A percentile compares a stretch with the other conserved stretches of the same genome.
These are phyloP conservation scores for Verticillium zaregamsianum DNA, from an alignment of 2,329 filamentous ascomycete species.

Conservation along the genomic window DNA sequence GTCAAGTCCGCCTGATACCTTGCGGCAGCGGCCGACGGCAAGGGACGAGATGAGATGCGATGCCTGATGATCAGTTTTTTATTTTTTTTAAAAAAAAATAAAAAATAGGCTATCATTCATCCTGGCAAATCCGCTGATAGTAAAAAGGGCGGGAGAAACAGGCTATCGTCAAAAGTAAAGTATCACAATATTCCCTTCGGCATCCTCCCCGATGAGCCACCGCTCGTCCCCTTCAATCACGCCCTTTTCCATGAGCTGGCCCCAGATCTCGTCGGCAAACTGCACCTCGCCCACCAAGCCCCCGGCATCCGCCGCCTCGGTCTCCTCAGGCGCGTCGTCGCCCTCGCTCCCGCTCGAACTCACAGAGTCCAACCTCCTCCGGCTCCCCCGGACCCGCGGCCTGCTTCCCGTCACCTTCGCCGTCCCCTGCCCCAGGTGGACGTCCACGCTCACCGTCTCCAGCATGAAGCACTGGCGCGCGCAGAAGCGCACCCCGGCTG, in stretches of 20 bases:
- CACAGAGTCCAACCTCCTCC: conserved; percentile 1
- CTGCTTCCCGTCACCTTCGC: conserved; percentile 21
- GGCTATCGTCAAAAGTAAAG: conserved; percentile 38
- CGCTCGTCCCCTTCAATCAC: conserved; percentile 55
- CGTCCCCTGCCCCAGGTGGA: conserved; percentile 28
- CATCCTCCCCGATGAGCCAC: conserved; percentile 58
- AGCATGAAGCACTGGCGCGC: conserved; percentile 43
- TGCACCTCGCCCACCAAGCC: conserved; percentile 26
- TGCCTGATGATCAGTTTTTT: not conserved
- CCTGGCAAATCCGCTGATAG: no score
- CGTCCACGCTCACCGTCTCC: conserved; percentile 39
- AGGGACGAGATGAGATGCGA: not conserved
- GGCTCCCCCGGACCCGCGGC: conserved; percentile 15
- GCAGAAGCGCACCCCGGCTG: conserved; percentile 39
- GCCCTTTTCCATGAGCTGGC: conserved; percentile 45
- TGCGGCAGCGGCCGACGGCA: not conserved
- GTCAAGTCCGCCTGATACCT: not conserved
- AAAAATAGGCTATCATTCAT: no score
- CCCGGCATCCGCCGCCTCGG: not conserved
- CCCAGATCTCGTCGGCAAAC: conserved; percentile 39
- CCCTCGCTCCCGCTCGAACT: not conserved
- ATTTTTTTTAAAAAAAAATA: no score
- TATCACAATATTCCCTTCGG: conserved; percentile 44
- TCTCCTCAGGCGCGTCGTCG: not conserved
- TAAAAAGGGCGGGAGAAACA: no score